A percentile compares a stretch with the other conserved stretches of the same genome.
phyloP scores from a whole-genome alignment of 352 stramenopile genomes.

The Pythium pyrilobum region DNA sequence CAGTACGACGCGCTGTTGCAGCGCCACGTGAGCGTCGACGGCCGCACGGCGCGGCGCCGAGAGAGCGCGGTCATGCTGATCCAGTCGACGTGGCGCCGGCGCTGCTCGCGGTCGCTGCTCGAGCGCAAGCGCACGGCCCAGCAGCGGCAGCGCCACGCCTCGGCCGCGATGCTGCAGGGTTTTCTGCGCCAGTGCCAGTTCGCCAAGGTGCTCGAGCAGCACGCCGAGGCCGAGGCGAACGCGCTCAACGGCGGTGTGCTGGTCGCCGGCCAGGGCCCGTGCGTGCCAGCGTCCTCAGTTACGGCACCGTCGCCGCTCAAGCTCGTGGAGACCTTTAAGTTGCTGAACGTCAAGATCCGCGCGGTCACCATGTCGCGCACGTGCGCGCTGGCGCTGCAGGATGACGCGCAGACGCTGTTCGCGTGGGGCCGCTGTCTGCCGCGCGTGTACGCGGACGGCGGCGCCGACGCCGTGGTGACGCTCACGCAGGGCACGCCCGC shows the following conservation, averaged over 20 bases:
- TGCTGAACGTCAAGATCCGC: constrained; percentile 29
- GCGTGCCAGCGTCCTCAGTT: constrained; percentile 10
- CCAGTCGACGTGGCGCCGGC: constrained; percentile 60
- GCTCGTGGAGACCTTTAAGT: constrained; percentile 45
- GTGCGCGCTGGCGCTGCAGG: constrained; percentile 37
- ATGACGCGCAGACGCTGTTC: constrained; percentile 41
- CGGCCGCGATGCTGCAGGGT: constrained; percentile 37
- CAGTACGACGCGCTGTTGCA: constrained; percentile 43
- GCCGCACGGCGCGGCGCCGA: constrained; percentile 24
- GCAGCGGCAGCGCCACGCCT: constrained; percentile 35
- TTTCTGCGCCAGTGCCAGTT: constrained; percentile 46
- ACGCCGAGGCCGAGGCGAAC: constrained; percentile 40
- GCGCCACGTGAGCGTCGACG: constrained; percentile 50
- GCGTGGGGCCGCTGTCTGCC: constrained; percentile 52
- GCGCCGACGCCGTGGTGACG: neutral
- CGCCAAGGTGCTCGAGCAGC: constrained; percentile 44
- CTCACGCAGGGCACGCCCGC: constrained; percentile 19
- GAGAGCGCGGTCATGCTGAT: constrained; percentile 45
- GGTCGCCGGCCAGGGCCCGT: constrained; percentile 39
- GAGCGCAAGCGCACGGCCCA: constrained; percentile 23
- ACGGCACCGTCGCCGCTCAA: constrained; percentile 17
- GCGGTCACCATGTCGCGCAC: constrained; percentile 34
- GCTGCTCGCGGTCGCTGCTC: constrained; percentile 28
- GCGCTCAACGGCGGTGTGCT: constrained; percentile 59
- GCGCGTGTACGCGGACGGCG: constrained; percentile 23